Base-by-base conservation (phyloP, 2,329 filamentous ascomycete genomes). In the Leptosphaerulina australis region DNA sequence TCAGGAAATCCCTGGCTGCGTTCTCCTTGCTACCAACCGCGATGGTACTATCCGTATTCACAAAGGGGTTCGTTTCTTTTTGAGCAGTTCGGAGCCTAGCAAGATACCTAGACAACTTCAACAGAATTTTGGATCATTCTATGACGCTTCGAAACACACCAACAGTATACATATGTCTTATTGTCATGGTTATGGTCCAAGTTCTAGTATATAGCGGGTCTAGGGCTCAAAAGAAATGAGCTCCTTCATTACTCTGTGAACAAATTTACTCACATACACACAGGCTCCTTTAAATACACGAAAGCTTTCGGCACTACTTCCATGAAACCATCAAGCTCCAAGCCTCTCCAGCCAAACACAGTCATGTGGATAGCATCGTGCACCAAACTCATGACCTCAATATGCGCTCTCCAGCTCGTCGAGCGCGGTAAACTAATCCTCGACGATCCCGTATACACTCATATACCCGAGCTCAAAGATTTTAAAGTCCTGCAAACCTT, bases 341-440 rank as follows among this genome's bases (percentile, higher is more conserved):
- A 44, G 20, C 50, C 50, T 9, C 12, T 53, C 10, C 44, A 35
- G 5, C 24, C 30, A 21, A 35, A 67, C n/a, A 66, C 56, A 6
- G 54, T 68, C 6, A 70, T 74, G 66, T 74, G 70, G 70, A 62
- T 73, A 11, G 70, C 71, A 6, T 72, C 68, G 3, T 73, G 69
- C 59, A 74, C 69, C n/a, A 74, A 75, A 50, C 63, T 74, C 14
- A 63, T 74, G 58, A 71, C 70, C 1, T 61, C 63, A 0, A 64
- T 74, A 25, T 64, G 60, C 29, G 60, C 55, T 3, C 54, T 74
- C 54, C 66, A 74, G 36, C 63, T 68, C 29, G 69, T 75, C 0
- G 72, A 74, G 31, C 60, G 59, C 20, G 69, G 69, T 3, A 58
- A 65, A 3, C 36, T 72, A 10, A 50, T 50, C 1, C 63, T 74